These are phyloP conservation scores for Penicillium waksmanii DNA, from an alignment of 495 filamentous ascomycete genomes.

Conservation along the genomic window DNA sequence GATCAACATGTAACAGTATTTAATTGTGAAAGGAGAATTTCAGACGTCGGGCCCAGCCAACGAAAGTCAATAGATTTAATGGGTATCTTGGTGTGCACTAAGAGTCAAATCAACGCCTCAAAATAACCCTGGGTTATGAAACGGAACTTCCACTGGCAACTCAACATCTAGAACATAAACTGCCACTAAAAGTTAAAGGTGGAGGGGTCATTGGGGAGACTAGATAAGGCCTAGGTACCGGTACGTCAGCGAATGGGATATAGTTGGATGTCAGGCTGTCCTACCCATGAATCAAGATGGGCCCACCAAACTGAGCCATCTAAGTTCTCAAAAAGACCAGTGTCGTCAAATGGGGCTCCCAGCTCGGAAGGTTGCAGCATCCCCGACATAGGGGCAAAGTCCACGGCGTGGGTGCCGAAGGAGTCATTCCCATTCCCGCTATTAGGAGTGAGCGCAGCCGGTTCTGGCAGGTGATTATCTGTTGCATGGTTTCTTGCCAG, in stretches of 20 bases:
- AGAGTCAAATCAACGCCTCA: background rate
- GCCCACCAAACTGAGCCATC: slow-evolving; percentile 38
- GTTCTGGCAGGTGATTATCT: slow-evolving; percentile 8
- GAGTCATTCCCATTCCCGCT: slow-evolving; percentile 8
- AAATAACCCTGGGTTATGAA: background rate
- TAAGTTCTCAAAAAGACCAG: slow-evolving; percentile 30
- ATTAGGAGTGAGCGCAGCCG: slow-evolving; percentile 5
- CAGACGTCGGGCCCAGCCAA: too few relatives aligned
- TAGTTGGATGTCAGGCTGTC: slow-evolving; percentile 7
- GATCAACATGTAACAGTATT: too few relatives aligned
- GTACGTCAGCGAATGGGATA: slow-evolving; percentile 7
- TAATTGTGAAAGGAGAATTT: too few relatives aligned
- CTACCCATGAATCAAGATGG: slow-evolving; percentile 38
- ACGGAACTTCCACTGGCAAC: too few relatives aligned
- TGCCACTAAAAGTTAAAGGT: slow-evolving; percentile 20
- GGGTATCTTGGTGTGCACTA: background rate
- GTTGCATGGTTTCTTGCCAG: slow-evolving; percentile 6
- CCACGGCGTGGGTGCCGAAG: slow-evolving; percentile 21
- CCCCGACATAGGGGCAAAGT: slow-evolving; percentile 21
- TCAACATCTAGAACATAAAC: too few relatives aligned
- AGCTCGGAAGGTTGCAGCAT: slow-evolving; percentile 24
- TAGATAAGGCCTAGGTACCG: slow-evolving; percentile 29
- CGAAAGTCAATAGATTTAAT: background rate
- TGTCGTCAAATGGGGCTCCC: slow-evolving; percentile 29
- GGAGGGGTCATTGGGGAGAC: slow-evolving; percentile 29